Evolutionary conservation across 2,329 filamentous ascomycete genomes (phyloP), one percentile per base, ranked within the genome.

Genomic region (Colletotrichum caudatum): DNA sequence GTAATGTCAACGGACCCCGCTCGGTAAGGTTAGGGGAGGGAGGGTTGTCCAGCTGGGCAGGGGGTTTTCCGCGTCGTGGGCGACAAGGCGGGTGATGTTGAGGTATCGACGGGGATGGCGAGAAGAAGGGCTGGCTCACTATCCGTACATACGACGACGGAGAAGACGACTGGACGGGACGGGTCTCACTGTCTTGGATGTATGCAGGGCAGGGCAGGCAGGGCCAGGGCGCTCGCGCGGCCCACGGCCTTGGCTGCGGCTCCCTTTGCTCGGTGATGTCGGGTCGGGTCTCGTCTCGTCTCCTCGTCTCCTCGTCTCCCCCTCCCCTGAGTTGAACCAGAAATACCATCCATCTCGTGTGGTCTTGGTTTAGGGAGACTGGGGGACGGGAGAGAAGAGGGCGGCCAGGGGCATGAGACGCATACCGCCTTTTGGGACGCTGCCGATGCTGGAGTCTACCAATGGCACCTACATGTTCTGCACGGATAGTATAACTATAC

Each of bases 51-150:
- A 62, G 59, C 44, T 71, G 68, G 20, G 51, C 68, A 71, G 64
- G 68, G 68, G 68, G 68, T 18, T 51, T 71, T 71, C 26, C 16
- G 37, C 23, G 50, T 44, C 51, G 64, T 33, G 37, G 53, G 51
- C 29, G n/a, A 39, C 14, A 16, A 26, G 59, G n/a, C 44, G 64
- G 44, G 63, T 68, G 35, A 71, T 46, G 68, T 71, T 59, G 63
- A 71, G 51, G 64, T 71, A 58, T 54, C 59, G 56, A 62, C 23
- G 63, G 50, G 35, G 44, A 3, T 5, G 3, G 41, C 5, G 20
- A 20, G 51, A 53, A 26, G 51, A 69, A 11, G 41, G 48, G 41
- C 39, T 54, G 48, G 41, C 39, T 54, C 60, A 44, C 46, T 29
- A 48, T 41, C 44, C 46, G 57, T 64, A 67, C 63, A 41, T 57